Percentiles rank a stretch among this genome's conserved stretches.
Conservation (phyloP, 148 eudicot genomes). For the Camellia japonica region DNA sequence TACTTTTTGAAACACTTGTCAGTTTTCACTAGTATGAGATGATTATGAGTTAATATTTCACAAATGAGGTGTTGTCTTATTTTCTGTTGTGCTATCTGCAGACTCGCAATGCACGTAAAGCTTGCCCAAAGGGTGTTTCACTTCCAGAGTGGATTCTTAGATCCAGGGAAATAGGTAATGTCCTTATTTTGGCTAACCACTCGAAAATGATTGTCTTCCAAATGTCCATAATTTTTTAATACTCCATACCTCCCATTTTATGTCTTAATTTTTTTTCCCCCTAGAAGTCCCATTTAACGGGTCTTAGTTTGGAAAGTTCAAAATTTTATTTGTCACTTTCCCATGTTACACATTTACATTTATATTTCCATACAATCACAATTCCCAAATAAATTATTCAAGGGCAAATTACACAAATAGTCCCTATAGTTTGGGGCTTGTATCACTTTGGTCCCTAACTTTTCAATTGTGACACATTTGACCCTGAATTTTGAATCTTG, state of each 20-base stretch:
- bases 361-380: background rate
- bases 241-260: background rate
- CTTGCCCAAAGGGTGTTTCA: conserved; percentile 70
- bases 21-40: conserved; percentile 1
- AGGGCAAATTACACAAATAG: no score
- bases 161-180: conserved; percentile 79
- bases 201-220: background rate
- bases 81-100: conserved; percentile 34
- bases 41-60: conserved; percentile 9
- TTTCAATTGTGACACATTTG: no score
- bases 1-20: background rate
- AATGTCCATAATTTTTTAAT: background rate
- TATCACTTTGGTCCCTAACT: no score
- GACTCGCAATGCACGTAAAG: conserved; percentile 90
- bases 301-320: background rate
- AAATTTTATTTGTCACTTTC: background rate
- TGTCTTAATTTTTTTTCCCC: background rate
- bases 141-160: conserved; percentile 83
- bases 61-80: background rate
- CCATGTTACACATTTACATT: background rate
- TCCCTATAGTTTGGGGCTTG: no score
- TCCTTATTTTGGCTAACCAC: conserved; percentile 17
- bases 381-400: background rate
- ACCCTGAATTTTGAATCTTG: no score
- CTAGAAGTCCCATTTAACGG: background rate